A percentile compares a stretch with the other conserved stretches of the same genome.
Conservation (phyloP, 2,329 filamentous ascomycete species). For the Fusarium citri region DNA sequence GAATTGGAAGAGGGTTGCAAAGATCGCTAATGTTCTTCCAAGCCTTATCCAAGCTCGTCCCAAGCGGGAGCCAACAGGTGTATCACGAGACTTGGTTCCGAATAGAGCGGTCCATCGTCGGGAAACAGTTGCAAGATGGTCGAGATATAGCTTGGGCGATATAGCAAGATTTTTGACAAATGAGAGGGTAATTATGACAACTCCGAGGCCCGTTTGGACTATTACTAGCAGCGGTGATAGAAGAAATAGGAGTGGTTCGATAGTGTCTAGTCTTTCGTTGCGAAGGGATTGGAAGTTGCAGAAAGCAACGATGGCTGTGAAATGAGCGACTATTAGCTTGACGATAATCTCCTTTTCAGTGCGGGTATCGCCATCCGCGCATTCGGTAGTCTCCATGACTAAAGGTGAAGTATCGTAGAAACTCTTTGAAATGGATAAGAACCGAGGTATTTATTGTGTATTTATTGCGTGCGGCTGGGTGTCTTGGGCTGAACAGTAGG, state of each 20-base stretch:
- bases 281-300: constrained; percentile 22
- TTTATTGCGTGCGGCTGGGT: background rate
- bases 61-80: background rate
- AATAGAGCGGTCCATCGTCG: constrained; percentile 18
- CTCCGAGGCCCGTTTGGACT: constrained; percentile 3
- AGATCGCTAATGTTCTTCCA: background rate
- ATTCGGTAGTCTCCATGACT: background rate
- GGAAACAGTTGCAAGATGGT: background rate
- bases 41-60: constrained; percentile 3
- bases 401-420: background rate
- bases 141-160: background rate
- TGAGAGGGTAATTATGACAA: background rate
- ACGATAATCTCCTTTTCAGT: constrained; percentile 11
- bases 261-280: constrained; percentile 14
- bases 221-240: constrained; percentile 11
- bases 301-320: constrained; percentile 14
- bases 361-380: background rate
- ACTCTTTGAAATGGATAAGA: background rate
- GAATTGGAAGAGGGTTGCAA: constrained; percentile 19
- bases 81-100: background rate
- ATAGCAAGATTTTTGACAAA: background rate
- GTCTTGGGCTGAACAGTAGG: background rate
- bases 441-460: background rate
- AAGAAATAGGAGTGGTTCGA: constrained; percentile 18
- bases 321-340: constrained; percentile 21